phyloP scores from a whole-genome alignment of 1,139 yeast species.

The Blastobotrys apis region DNA sequence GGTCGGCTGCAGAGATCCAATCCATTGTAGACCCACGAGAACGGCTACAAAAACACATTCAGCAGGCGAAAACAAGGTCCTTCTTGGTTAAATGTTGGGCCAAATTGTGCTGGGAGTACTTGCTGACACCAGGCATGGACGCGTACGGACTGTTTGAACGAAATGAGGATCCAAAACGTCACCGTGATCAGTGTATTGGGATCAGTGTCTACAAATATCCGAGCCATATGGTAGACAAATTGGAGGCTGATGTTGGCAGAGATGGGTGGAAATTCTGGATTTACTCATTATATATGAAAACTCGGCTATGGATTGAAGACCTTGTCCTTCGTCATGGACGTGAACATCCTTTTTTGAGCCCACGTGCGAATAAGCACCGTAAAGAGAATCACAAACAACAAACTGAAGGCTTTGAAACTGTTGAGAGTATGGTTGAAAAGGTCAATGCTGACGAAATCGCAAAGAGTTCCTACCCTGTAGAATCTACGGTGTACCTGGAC shows the following conservation, averaged over 20 bases:
- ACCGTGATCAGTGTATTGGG: conserved; percentile 9
- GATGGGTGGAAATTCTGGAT: conserved; percentile 7
- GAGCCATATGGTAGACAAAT: conserved; percentile 5
- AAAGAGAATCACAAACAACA: not conserved
- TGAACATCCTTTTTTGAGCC: conserved; percentile 7
- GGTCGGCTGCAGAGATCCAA: not conserved
- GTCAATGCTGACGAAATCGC: not conserved
- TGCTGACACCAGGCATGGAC: not conserved
- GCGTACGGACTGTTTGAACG: not conserved
- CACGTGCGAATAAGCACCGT: not conserved
- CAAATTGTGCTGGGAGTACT: not conserved
- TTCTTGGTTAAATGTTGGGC: not conserved
- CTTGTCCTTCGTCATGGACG: not conserved
- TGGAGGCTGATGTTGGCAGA: conserved; percentile 6
- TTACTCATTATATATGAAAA: not conserved
- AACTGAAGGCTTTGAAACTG: not conserved
- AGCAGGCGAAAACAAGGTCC: not conserved
- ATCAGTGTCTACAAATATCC: conserved; percentile 11
- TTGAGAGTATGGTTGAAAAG: not conserved
- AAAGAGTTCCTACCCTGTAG: not conserved
- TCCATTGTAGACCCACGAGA: conserved; percentile 3
- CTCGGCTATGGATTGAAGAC: not conserved
- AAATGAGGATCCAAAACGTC: not conserved
- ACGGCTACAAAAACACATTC: not conserved
- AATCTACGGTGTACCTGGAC: conserved; percentile 8